Base-by-base conservation (phyloP, 179 eudicot genomes). In the Silene vulgaris region DNA sequence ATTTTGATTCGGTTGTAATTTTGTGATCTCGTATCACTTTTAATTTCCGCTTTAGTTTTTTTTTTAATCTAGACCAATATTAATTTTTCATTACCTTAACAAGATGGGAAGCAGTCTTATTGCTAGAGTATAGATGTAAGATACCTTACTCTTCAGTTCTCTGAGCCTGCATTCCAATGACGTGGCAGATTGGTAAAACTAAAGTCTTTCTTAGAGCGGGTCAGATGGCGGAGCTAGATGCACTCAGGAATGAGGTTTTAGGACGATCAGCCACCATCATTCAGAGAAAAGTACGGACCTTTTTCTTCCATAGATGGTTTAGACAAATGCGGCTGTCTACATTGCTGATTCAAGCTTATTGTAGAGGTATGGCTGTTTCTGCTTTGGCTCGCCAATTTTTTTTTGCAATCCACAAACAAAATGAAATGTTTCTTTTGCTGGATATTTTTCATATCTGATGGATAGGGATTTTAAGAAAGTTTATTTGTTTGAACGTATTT, bases 171-270 rank as follows among this genome's bases (percentile, higher is more conserved):
- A 71, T 72, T 54, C 32, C 40, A 12, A 43, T 71, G 77, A 43
- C 79, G 30, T 81, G 77, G 66, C 90, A 93, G 98, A 82, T 93
- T 78, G 98, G 98, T 78, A 91, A 86, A 82, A 91, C 90, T 29
- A 93, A 93, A 79, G 89, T 93, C 74, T 93, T 93, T 82, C 95
- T 93, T 20, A 88, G 97, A 90, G 97, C 95, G 74, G 98, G 98
- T 64, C 98, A 93, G 88, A 93, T 93, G 97, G 97, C 97, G 77
- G 97, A 91, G 81, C 80, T 93, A 79, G 98, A 93, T 84, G 88
- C 96, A 66, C 86, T 75, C 20, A 84, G 98, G 68, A 88, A 65
- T 74, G 90, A 86, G 89, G 88, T 89, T 35, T 86, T 91, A 80
- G 95, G 89, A 70, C 88, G 71, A 82, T 93, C 98, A 72, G 98